phyloP scores from a whole-genome alignment of 805 yeast species.

The Phaffomyces antillensis region DNA sequence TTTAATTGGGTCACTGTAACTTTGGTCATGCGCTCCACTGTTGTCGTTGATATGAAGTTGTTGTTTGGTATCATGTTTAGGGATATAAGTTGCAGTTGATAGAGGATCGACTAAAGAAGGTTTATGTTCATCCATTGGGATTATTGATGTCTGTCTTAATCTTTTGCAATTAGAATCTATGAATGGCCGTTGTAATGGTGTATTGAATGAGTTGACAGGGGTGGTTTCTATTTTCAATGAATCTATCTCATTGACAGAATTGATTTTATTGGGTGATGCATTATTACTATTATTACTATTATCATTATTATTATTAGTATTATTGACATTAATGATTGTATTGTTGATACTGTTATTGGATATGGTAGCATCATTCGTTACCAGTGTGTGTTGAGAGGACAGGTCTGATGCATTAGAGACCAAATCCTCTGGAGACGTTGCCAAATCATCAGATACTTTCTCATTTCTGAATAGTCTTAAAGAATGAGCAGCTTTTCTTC shows the following conservation, averaged over 20 bases:
- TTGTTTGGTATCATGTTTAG: slow-evolving; percentile 42
- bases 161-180: background rate
- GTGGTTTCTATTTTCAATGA: too few relatives aligned
- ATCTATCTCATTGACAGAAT: too few relatives aligned
- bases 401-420: background rate
- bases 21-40: too few relatives aligned
- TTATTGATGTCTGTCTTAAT: background rate
- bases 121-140: background rate
- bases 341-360: too few relatives aligned
- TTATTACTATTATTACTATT: too few relatives aligned
- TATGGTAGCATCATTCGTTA: background rate
- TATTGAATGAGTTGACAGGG: too few relatives aligned
- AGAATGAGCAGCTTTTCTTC: slow-evolving; percentile 53
- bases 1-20: background rate
- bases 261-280: too few relatives aligned
- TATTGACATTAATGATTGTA: too few relatives aligned
- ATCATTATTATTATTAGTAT: too few relatives aligned
- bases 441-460: slow-evolving; percentile 11
- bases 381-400: background rate
- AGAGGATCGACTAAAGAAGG: slow-evolving; percentile 43
- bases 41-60: too few relatives aligned
- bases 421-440: background rate
- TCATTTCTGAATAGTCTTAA: slow-evolving; percentile 43
- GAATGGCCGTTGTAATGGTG: background rate
- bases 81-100: slow-evolving; percentile 65